Conservation (phyloP, 441 rosid genomes). For the Bocquillonia castaneifolia region DNA sequence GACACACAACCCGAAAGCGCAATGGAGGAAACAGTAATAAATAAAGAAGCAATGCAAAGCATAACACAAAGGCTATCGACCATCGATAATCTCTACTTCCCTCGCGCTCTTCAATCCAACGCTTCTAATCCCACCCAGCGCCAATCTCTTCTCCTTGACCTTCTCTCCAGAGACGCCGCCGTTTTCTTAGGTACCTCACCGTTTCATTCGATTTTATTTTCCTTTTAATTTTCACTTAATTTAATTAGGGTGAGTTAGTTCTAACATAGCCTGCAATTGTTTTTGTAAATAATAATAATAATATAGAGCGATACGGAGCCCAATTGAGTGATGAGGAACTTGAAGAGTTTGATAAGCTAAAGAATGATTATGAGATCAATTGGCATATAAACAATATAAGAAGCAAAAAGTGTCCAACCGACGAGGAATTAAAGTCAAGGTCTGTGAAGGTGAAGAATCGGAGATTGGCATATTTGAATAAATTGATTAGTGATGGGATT, state of each 20-base stretch:
- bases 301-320: conserved; percentile 79
- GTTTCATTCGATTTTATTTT: neutral
- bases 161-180: conserved; percentile 76
- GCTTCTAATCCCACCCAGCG: conserved; percentile 57
- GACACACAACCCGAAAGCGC: neutral
- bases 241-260: neutral
- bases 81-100: conserved; percentile 71
- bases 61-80: conserved; percentile 64
- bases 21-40: conserved; percentile 34
- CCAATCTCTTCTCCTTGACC: conserved; percentile 74
- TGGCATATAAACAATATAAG: conserved; percentile 75
- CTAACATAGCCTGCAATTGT: too few species aligned
- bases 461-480: conserved; percentile 67
- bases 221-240: neutral
- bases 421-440: conserved; percentile 56
- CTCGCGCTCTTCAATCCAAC: conserved; percentile 58
- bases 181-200: conserved; percentile 58
- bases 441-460: conserved; percentile 71
- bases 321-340: conserved; percentile 57
- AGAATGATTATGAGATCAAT: conserved; percentile 63
- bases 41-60: conserved; percentile 43
- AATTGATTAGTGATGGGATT: conserved; percentile 56
- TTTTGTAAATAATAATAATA: too few species aligned
- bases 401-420: conserved; percentile 57
- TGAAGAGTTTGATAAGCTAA: conserved; percentile 53